phyloP scores from a whole-genome alignment of 768 basidiomycete genomes.

The Calocera cornea region DNA sequence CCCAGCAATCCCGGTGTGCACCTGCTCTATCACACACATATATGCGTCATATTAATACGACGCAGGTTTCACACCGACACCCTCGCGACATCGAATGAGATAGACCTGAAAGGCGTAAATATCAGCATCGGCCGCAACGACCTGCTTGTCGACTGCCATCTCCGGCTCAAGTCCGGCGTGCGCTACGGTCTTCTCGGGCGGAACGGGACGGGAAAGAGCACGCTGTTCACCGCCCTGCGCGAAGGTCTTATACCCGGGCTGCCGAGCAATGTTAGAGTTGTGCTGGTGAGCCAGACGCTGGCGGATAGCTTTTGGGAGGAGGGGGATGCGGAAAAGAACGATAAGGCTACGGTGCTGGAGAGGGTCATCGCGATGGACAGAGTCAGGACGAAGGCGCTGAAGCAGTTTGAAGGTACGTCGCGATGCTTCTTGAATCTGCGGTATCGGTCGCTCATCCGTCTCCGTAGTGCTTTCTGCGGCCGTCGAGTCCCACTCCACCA shows the following conservation, averaged over 20 bases:
- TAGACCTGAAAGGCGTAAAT: conserved; percentile 43
- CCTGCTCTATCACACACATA: neutral
- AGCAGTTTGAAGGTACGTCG: conserved; percentile 17
- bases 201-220: conserved; percentile 16
- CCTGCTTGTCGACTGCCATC: conserved; percentile 37
- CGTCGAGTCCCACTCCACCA: conserved; percentile 14
- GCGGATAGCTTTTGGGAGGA: conserved; percentile 14
- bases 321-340: conserved; percentile 12
- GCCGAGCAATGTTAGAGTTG: conserved; percentile 31
- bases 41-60: neutral
- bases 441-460: neutral
- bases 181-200: conserved; percentile 40
- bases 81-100: conserved; percentile 23
- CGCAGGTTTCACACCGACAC: conserved; percentile 22
- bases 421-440: neutral
- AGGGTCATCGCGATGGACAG: conserved; percentile 33
- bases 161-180: conserved; percentile 37
- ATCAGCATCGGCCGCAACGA: conserved; percentile 40
- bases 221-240: conserved; percentile 31
- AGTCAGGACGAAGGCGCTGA: conserved; percentile 25
- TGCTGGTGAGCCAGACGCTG: conserved; percentile 33
- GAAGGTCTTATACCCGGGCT: conserved; percentile 38
- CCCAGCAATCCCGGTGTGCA: conserved; percentile 18
- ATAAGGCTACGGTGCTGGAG: conserved; percentile 25
- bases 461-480: conserved; percentile 17